Conservation (phyloP, 306 rosid species). For the Castanospermum australe region DNA sequence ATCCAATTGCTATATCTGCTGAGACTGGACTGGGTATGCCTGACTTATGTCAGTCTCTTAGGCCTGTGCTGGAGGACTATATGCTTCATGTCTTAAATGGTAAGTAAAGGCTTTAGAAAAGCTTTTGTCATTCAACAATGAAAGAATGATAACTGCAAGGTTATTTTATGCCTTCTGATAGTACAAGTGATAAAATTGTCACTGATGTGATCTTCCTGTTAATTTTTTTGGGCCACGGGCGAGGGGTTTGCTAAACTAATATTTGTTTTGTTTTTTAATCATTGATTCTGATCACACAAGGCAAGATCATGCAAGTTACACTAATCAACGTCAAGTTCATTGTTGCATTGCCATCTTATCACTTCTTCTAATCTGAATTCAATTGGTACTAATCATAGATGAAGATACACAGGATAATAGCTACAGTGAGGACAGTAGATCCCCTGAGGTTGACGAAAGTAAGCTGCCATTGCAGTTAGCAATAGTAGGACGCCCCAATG, state of each 20-base stretch:
- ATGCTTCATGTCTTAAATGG: conserved; percentile 55
- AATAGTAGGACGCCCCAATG: conserved; percentile 97
- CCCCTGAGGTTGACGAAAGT: conserved; percentile 58
- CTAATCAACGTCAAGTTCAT: background rate
- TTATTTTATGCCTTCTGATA: background rate
- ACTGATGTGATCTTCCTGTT: background rate
- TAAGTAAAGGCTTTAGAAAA: conserved; percentile 28
- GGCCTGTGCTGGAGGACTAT: conserved; percentile 73
- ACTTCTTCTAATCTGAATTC: conserved; percentile 10
- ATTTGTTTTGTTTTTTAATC: background rate
- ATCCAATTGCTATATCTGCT: conserved; percentile 89
- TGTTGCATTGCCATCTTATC: background rate
- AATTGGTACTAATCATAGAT: conserved; percentile 38
- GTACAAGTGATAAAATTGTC: background rate
- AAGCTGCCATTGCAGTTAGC: conserved; percentile 82
- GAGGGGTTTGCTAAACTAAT: background rate
- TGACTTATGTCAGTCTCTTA: conserved; percentile 63
- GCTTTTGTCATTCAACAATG: background rate
- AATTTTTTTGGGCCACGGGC: background rate
- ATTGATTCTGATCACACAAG: background rate
- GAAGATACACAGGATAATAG: conserved; percentile 41
- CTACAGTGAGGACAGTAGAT: conserved; percentile 27
- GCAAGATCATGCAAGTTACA: background rate
- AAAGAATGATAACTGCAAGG: background rate
- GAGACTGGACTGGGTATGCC: conserved; percentile 95